These are phyloP conservation scores for Ambrosia trifida DNA, from an alignment of 129 eudicot species.

Conservation along the genomic window DNA sequence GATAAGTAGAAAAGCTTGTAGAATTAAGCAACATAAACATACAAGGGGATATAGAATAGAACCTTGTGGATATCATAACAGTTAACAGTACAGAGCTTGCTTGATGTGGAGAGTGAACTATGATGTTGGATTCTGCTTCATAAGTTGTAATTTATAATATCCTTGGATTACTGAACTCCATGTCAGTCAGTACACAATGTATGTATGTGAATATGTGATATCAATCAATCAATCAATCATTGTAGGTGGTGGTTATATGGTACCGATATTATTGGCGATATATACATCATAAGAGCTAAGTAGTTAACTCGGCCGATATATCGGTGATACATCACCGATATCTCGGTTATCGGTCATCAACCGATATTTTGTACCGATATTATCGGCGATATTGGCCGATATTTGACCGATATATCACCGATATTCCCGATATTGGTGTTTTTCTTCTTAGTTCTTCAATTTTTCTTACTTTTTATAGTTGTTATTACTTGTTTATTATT, in stretches of 20 bases:
- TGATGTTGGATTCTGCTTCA: conserved; percentile 5
- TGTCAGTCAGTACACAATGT: not conserved
- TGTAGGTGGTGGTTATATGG: not conserved
- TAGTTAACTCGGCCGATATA: too few species aligned
- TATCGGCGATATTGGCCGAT: too few species aligned
- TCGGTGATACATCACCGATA: too few species aligned
- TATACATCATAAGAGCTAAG: too few species aligned
- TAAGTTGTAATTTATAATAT: conserved; percentile 4
- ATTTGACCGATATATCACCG: too few species aligned
- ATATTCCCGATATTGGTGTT: too few species aligned
- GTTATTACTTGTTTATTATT: too few species aligned
- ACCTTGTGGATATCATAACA: conserved; percentile 22
- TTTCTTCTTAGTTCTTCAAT: too few species aligned
- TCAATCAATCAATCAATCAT: not conserved
- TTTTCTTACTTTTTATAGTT: too few species aligned
- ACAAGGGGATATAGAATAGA: conserved; percentile 16
- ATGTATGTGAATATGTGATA: not conserved
- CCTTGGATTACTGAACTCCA: not conserved
- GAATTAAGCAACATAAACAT: conserved; percentile 7
- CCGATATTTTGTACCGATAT: too few species aligned
- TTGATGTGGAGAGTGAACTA: conserved; percentile 9
- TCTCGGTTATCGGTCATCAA: too few species aligned
- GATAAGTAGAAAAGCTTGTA: conserved; percentile 1
- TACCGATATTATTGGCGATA: too few species aligned
- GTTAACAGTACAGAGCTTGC: conserved; percentile 10